Evolutionary conservation across 305 asterid species (phyloP), one percentile per base, ranked within the genome.

Genomic region (Rubia balearica): DNA sequence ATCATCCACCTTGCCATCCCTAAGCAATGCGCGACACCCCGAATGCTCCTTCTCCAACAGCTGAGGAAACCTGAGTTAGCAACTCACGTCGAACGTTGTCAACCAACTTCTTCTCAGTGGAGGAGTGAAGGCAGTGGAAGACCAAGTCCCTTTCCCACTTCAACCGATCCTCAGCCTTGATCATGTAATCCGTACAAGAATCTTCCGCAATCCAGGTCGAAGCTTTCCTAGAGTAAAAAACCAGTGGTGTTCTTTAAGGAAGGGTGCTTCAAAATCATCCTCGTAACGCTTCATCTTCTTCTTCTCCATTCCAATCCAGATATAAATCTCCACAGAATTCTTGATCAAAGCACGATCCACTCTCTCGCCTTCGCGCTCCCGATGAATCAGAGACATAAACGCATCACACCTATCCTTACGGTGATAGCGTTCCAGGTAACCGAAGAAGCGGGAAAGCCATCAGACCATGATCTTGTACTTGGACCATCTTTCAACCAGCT

Each of bases 1-100:
- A 82, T 92, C 96, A 21, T 79, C 92, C 6, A 88, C 91, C 96
- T 91, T 93, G 78, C 88, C 97, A 83, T 93, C 96, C 73, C 90
- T 84, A 27, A 93, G 96, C 76, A 93, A 78, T 0, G 92, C 96
- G 71, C 83, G 94, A 61, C 97, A 90, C n/a, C n/a, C n/a, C n/a
- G n/a, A n/a, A n/a, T n/a, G n/a, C n/a, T n/a, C n/a, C n/a, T n/a
- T n/a, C n/a, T 90, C 98, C 38, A 93, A 78, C 68, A 88, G 82
- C 84, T 90, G 98, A 71, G 90, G 89, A 96, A 81, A 89, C 87
- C 65, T 90, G 95, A 48, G 92, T 74, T 84, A 93, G 81, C 74
- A 90, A 81, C 82, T 93, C 96, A 53, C 83, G 85, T 80, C 85
- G 96, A 63, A 82, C 96, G 85, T 83, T 85, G 76, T 79, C 83